These are phyloP conservation scores for Cenchrus americanus DNA, from an alignment of 176 grass and related monocot genomes.

Conservation along the genomic window DNA sequence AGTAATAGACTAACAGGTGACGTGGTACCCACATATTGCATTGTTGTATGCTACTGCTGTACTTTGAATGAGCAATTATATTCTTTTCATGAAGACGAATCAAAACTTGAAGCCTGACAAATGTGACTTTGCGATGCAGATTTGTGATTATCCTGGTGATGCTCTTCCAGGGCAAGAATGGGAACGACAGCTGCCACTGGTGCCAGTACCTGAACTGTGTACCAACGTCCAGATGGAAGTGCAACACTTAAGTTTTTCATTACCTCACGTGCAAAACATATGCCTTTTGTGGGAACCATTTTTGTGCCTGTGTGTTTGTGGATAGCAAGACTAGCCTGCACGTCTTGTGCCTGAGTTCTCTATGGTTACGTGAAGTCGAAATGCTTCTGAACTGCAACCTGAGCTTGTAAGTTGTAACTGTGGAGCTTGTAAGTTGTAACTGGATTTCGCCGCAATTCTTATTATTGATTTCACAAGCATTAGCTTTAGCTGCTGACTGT, in stretches of 20 bases:
- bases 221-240: conserved; percentile 88
- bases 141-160: conserved; percentile 62
- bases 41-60: neutral
- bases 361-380: neutral
- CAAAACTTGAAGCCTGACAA: conserved; percentile 19
- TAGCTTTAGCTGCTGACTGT: neutral
- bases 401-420: conserved; percentile 26
- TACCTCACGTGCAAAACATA: conserved; percentile 10
- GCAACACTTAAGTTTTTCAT: conserved; percentile 46
- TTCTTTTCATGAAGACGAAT: neutral
- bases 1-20: neutral
- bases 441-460: neutral
- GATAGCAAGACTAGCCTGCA: conserved; percentile 19
- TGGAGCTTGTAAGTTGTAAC: conserved; percentile 21
- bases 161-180: conserved; percentile 96
- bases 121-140: conserved; percentile 45
- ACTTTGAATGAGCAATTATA: neutral
- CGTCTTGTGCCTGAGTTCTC: neutral
- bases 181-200: conserved; percentile 87
- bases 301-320: conserved; percentile 17
- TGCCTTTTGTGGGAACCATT: neutral
- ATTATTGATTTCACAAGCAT: neutral
- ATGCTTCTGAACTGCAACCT: neutral
- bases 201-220: conserved; percentile 91
- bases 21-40: neutral